A percentile compares a stretch with the other conserved stretches of the same genome.
These are phyloP conservation scores for Erodium trifolium DNA, from an alignment of 441 rosid genomes.

Conservation along the genomic window DNA sequence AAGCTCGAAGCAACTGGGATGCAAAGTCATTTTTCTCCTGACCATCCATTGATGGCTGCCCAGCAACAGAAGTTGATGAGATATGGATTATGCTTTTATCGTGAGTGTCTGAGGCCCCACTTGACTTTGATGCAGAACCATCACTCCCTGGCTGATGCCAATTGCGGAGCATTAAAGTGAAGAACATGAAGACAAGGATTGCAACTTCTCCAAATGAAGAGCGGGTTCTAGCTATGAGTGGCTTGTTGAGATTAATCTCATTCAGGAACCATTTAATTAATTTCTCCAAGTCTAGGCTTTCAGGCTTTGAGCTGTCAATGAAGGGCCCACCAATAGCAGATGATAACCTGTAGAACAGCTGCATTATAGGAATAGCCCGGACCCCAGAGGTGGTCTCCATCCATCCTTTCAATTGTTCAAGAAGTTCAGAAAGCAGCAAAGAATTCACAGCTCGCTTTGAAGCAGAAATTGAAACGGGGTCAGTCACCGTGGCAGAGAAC, in stretches of 20 bases:
- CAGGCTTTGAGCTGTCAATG: slow-evolving; percentile 85
- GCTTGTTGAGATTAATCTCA: slow-evolving; percentile 73
- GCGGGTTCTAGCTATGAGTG: slow-evolving; percentile 62
- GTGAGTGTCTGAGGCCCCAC: slow-evolving; percentile 48
- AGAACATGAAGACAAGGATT: slow-evolving; percentile 96
- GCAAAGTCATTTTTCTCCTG: slow-evolving; percentile 87
- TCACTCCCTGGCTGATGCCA: slow-evolving; percentile 99
- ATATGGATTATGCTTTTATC: slow-evolving; percentile 58
- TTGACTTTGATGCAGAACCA: slow-evolving; percentile 40
- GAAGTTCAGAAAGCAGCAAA: slow-evolving; percentile 88
- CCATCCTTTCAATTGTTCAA: slow-evolving; percentile 96
- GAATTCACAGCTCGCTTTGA: slow-evolving; percentile 94
- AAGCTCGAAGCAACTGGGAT: slow-evolving; percentile 79
- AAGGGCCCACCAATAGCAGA: slow-evolving; percentile 98
- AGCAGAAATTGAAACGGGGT: slow-evolving; percentile 90
- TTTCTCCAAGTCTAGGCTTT: slow-evolving; percentile 77
- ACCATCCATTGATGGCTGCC: slow-evolving; percentile 59
- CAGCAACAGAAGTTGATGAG: slow-evolving; percentile 32
- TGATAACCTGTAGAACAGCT: slow-evolving; percentile 92
- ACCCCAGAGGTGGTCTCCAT: slow-evolving; percentile 84
- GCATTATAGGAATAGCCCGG: slow-evolving; percentile 95
- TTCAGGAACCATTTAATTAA: slow-evolving; percentile 83
- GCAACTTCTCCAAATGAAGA: slow-evolving; percentile 90
- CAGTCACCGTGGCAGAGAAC: slow-evolving; percentile 67
- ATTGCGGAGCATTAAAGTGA: slow-evolving; percentile 99